Base-by-base conservation (phyloP, 2,329 filamentous ascomycete genomes). In the Penicillium decumbens region DNA sequence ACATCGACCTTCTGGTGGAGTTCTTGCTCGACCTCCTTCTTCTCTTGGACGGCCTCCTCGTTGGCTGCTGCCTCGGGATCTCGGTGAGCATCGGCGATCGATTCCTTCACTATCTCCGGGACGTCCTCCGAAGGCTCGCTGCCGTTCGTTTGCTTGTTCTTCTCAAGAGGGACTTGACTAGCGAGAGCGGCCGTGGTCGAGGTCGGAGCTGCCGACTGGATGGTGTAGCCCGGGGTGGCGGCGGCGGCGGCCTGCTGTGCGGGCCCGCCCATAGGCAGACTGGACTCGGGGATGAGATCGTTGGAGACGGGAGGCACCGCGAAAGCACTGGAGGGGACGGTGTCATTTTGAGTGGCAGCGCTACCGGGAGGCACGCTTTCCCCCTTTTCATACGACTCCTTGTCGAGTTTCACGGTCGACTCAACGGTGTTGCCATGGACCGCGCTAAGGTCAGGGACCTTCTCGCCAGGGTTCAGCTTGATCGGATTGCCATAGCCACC, bases 351-450 rank as follows among this genome's bases (percentile, higher is more conserved):
- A 39, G 69, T 66, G n/a, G 74, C 64, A 40, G 69, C 70, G 23
- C 75, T 72, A n/a, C 73, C 70, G 10, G 78, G 65, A 29, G 69
- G 62, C 30, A 68, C 56, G 62, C 73, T 75, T 49, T 83, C 80
- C 56, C 84, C 83, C 70, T 88, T 88, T 69, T 95, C 86, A 71
- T 96, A 97, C 1, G 89, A 92, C 59, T 84, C 88, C 69, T 89
- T 80, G 68, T 96, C 91, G 18, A 88, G 80, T 63, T 74, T 77
- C 30, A 76, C 77, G 24, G 76, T 80, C 57, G 80, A 82, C 37
- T 84, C 82, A 64, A 95, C 80, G 43, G 89, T 85, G 68, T 88
- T 87, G 44, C 78, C 71, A 41, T 83, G 83, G 60, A 90, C 65
- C 24, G 79, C 79, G 68, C 74, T 80, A 24, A 78, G 70, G 41